Evolutionary conservation across 2,329 filamentous ascomycete genomes (phyloP).

Genomic region (Nemania abortiva): DNA sequence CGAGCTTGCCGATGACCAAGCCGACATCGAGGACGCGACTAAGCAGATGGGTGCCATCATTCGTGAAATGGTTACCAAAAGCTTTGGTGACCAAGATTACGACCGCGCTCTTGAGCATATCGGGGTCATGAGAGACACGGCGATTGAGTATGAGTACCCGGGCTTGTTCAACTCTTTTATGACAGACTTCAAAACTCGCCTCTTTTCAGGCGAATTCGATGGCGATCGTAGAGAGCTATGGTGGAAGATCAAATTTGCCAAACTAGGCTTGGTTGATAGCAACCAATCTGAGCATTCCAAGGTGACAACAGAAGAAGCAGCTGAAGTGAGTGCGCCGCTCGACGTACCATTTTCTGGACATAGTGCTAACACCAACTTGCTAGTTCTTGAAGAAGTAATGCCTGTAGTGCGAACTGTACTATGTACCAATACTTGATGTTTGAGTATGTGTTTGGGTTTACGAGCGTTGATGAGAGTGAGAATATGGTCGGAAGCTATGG

Average conservation of each 20-base stretch:
- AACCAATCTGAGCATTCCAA: constrained; percentile 72
- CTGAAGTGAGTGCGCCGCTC: constrained; percentile 60
- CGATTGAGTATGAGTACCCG: constrained; percentile 81
- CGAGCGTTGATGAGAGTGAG: constrained; percentile 5
- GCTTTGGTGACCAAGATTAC: constrained; percentile 81
- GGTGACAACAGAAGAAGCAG: constrained; percentile 78
- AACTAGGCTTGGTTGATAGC: constrained; percentile 79
- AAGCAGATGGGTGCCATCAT: constrained; percentile 82
- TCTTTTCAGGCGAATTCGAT: constrained; percentile 76
- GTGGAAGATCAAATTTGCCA: constrained; percentile 75
- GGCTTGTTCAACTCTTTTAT: constrained; percentile 81
- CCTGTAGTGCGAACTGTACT: constrained; percentile 4
- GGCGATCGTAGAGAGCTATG: constrained; percentile 87
- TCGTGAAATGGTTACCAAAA: constrained; percentile 74
- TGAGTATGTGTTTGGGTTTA: neutral
- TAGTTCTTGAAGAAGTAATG: constrained; percentile 47
- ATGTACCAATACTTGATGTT: constrained; percentile 17
- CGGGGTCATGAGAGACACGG: constrained; percentile 80
- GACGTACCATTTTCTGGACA: neutral
- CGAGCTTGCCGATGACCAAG: constrained; percentile 67
- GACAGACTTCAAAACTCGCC: constrained; percentile 75
- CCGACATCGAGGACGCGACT: constrained; percentile 73
- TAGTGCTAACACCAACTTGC: constrained; percentile 33
- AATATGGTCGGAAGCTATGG: neutral
- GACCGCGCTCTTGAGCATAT: constrained; percentile 80